Evolutionary conservation across 495 filamentous ascomycete genomes (phyloP), one percentile per base, ranked within the genome.

Genomic region (Venustampulla echinocandica): DNA sequence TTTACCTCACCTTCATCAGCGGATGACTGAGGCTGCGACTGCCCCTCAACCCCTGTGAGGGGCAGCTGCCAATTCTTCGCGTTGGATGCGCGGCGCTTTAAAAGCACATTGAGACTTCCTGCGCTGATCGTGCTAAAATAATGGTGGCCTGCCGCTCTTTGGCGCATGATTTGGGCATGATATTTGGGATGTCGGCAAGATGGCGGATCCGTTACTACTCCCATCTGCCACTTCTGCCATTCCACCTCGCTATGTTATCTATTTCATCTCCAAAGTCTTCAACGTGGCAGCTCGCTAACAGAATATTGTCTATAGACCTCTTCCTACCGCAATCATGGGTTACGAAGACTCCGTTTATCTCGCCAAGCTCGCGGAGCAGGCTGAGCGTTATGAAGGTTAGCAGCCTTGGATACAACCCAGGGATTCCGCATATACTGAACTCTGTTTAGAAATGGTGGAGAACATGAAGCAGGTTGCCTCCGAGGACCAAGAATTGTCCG

Each of bases 381-480:
- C 92, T 68, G 92, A 98, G 80, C 93, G 92, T 69, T 98, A 98
- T 72, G 92, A 98, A 74, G 92, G 92, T 96, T 74, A 62, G 86
- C 81, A 55, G 15, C 28, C 52, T 41, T 28, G 24, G 22, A 22
- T 7, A 32, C 15, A 47, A 25, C n/a, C 21, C 28, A 10, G 27
- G 7, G 14, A 15, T 28, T 50, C 24, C 13, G 14, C 37, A 35
- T 24, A 28, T 34, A 41, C 42, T 46, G 24, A 54, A 24, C 18
- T 40, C 36, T 34, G 44, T 48, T 44, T 71, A 98, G 92, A 98
- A 70, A 98, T 98, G 92, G 92, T 98, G 52, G 93, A 97, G 78
- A 96, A 97, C 83, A 98, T 98, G 92, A 98, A 98, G 81, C 81
- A 84, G 58, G 93, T 98, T 61, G 92, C 92, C 57, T 90, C 87